phyloP scores from a whole-genome alignment of 495 filamentous ascomycete genomes.

The Neurospora sp. region DNA sequence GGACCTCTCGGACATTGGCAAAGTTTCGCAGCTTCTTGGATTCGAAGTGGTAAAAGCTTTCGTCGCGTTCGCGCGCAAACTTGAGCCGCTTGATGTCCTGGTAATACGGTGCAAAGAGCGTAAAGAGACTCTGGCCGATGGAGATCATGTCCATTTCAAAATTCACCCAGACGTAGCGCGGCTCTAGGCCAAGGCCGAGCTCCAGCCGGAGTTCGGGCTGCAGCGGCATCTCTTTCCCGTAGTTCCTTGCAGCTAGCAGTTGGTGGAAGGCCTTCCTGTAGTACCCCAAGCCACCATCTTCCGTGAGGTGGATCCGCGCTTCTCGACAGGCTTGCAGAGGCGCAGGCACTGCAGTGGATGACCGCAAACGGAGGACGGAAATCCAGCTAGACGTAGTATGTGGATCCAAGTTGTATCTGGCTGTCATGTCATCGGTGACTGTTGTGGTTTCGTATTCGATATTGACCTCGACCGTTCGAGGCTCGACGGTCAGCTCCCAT shows the following conservation, averaged over 20 bases:
- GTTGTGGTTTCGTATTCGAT: neutral
- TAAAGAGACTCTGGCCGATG: neutral
- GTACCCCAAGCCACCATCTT: neutral
- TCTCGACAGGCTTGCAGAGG: neutral
- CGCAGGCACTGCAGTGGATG: neutral
- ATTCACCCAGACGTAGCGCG: neutral
- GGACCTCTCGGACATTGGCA: neutral
- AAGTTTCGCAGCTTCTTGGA: neutral
- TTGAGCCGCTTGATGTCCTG: neutral
- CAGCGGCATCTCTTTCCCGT: neutral
- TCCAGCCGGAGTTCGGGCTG: neutral
- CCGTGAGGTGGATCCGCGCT: neutral
- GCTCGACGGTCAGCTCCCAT: neutral
- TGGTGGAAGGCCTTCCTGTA: neutral
- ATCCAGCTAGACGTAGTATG: neutral
- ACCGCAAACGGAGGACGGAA: neutral
- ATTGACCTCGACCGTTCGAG: neutral
- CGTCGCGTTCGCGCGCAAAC: neutral
- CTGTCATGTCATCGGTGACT: neutral
- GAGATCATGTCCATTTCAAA: neutral
- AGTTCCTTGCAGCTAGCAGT: neutral
- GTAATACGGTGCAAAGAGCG: neutral
- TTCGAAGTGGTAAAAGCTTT: neutral
- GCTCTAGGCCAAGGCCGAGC: neutral
- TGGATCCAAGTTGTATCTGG: neutral